phyloP scores from a whole-genome alignment of 129 eudicot genomes.

The Gnaphalium uliginosum region DNA sequence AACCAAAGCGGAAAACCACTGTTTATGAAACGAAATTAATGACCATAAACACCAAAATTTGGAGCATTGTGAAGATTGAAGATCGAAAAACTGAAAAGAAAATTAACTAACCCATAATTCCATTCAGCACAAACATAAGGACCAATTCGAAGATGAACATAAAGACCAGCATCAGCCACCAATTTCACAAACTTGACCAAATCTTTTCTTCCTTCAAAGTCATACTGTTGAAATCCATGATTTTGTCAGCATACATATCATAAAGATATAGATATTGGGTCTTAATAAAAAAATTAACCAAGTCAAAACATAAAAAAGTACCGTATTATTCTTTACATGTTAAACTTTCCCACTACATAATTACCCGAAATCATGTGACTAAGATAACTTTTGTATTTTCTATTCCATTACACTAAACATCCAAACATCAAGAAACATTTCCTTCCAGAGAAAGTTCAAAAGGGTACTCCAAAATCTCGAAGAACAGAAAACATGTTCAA shows the following conservation, averaged over 20 bases:
- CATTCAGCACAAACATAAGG: conserved; percentile 98
- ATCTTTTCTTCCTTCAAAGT: conserved; percentile 93
- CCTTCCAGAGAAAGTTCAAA: background rate
- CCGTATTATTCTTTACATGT: background rate
- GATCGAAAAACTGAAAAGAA: background rate
- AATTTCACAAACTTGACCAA: conserved; percentile 80
- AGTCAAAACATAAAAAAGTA: background rate
- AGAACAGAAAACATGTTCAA: background rate
- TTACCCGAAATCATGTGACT: background rate
- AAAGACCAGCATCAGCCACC: conserved; percentile 81
- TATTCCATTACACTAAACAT: background rate
- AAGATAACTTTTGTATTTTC: background rate
- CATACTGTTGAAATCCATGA: conserved; percentile 58
- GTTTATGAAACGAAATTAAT: conserved; percentile 24
- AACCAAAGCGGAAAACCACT: conserved; percentile 98
- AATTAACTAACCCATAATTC: conserved; percentile 81
- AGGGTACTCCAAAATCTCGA: background rate
- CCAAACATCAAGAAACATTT: conserved; percentile 12
- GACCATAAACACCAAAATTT: conserved; percentile 3
- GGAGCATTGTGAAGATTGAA: conserved; percentile 8
- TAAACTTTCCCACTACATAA: conserved; percentile 6
- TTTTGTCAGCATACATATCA: background rate
- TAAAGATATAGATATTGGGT: background rate
- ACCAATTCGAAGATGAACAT: conserved; percentile 88
- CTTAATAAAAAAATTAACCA: background rate